Evolutionary conservation across 805 yeast species (phyloP).

Genomic region (Kazachstania psychrophila): DNA sequence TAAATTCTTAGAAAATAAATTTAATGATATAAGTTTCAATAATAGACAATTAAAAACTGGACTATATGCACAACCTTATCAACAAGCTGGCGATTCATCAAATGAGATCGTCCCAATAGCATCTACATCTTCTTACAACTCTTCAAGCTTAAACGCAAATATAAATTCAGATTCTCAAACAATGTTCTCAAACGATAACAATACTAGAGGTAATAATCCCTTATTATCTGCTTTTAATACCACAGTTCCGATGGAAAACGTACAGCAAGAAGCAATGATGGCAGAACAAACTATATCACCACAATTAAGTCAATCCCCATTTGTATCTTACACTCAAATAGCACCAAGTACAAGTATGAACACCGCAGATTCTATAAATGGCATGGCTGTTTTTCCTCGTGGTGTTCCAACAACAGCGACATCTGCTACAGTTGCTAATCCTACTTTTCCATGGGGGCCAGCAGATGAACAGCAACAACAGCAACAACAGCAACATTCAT

Average conservation of each 20-base stretch:
- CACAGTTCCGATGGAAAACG: not conserved
- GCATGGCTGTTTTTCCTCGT: constrained; percentile 1
- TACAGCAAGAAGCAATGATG: no score
- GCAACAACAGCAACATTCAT: not conserved
- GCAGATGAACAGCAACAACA: not conserved
- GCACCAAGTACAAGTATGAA: not conserved
- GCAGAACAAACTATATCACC: constrained; percentile 4
- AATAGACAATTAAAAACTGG: constrained; percentile 17
- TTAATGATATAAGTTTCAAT: constrained; percentile 16
- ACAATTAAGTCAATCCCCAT: not conserved
- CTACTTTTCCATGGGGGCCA: constrained; percentile 3
- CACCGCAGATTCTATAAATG: not conserved
- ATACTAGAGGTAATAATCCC: not conserved
- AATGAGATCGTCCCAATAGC: constrained; percentile 1
- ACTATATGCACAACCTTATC: constrained; percentile 8
- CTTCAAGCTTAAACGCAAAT: constrained; percentile 1
- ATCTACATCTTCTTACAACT: constrained; percentile 1
- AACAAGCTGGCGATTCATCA: constrained; percentile 1
- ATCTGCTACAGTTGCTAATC: constrained; percentile 11
- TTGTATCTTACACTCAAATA: not conserved
- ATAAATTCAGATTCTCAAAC: constrained; percentile 1
- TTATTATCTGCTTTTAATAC: constrained; percentile 4
- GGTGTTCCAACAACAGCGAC: constrained; percentile 15
- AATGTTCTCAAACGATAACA: not conserved
- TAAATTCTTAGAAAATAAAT: constrained; percentile 16